Evolutionary conservation across 768 basidiomycete genomes (phyloP).

Genomic region (Cystofilobasidium macerans): DNA sequence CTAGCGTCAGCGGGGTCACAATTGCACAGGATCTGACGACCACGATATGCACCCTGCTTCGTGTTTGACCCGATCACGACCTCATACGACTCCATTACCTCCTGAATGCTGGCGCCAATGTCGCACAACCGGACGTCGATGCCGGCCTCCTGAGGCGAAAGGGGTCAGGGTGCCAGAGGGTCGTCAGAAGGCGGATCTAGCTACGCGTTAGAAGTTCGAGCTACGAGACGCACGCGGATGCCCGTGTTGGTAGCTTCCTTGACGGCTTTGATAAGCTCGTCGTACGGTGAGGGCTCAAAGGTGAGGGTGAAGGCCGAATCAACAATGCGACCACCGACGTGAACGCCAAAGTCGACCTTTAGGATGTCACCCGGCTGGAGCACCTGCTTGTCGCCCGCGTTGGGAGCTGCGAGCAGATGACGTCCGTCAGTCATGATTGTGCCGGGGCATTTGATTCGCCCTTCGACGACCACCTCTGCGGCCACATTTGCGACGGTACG

Average conservation of each 20-base stretch:
- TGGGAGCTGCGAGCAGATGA: constrained; percentile 15
- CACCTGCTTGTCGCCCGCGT: constrained; percentile 45
- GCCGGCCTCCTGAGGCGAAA: constrained; percentile 66
- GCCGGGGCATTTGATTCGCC: neutral
- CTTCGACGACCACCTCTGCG: neutral
- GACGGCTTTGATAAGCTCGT: constrained; percentile 78
- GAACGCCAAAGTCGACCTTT: constrained; percentile 95
- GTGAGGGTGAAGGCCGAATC: constrained; percentile 93
- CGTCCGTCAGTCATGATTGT: too few species aligned
- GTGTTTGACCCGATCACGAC: constrained; percentile 81
- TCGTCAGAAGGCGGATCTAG: too few species aligned
- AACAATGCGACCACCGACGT: constrained; percentile 85
- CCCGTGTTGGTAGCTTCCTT: constrained; percentile 91
- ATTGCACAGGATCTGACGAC: too few species aligned
- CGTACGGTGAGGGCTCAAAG: constrained; percentile 62
- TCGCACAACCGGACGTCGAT: constrained; percentile 92
- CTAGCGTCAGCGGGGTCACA: too few species aligned
- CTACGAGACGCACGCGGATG: constrained; percentile 51
- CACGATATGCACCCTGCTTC: constrained; percentile 66
- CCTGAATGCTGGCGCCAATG: constrained; percentile 81
- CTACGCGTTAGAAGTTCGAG: neutral
- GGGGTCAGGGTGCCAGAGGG: too few species aligned
- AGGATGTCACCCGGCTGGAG: constrained; percentile 73
- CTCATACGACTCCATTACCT: constrained; percentile 98
- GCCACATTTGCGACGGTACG: neutral